These are phyloP conservation scores for Fusarium succisae DNA, from an alignment of 2,329 filamentous ascomycete genomes.

Conservation along the genomic window DNA sequence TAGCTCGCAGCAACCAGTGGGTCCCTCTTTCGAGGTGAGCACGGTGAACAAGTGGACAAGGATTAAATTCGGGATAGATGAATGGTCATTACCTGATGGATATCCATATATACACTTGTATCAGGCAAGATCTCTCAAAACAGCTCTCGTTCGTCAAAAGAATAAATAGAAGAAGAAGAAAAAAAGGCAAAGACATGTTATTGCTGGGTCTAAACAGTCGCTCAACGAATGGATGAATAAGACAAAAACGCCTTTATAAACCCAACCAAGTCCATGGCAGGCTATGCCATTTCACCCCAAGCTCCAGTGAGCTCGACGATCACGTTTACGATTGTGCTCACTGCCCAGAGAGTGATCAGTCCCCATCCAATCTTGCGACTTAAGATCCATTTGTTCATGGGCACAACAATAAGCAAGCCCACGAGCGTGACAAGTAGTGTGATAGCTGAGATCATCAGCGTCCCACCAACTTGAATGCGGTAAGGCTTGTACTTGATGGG, in stretches of 20 bases:
- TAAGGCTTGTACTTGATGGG: constrained; percentile 79
- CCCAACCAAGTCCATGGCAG: neutral
- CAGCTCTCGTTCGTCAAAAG: neutral
- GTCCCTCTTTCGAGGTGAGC: neutral
- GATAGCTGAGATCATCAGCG: constrained; percentile 84
- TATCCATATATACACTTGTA: neutral
- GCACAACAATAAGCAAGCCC: constrained; percentile 81
- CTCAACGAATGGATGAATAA: neutral
- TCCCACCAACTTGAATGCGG: constrained; percentile 83
- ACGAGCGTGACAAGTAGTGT: constrained; percentile 84
- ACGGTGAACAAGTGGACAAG: constrained; percentile 8
- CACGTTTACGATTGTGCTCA: constrained; percentile 85
- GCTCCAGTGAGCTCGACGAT: constrained; percentile 76
- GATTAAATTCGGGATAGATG: neutral
- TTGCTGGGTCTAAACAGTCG: constrained; percentile 2
- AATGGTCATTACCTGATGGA: neutral
- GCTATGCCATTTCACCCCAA: constrained; percentile 50
- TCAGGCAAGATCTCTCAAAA: neutral
- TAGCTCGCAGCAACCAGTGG: constrained; percentile 4
- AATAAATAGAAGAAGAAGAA: neutral
- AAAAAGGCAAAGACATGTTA: neutral
- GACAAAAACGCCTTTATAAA: neutral
- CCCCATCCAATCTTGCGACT: constrained; percentile 83
- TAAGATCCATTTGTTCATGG: constrained; percentile 87
- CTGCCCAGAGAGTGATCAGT: constrained; percentile 80